Percentiles rank a stretch among this genome's conserved stretches.
phyloP scores from a whole-genome alignment of 192 early-diverging fungal genomes.

The Backusella parvicylindrica region DNA sequence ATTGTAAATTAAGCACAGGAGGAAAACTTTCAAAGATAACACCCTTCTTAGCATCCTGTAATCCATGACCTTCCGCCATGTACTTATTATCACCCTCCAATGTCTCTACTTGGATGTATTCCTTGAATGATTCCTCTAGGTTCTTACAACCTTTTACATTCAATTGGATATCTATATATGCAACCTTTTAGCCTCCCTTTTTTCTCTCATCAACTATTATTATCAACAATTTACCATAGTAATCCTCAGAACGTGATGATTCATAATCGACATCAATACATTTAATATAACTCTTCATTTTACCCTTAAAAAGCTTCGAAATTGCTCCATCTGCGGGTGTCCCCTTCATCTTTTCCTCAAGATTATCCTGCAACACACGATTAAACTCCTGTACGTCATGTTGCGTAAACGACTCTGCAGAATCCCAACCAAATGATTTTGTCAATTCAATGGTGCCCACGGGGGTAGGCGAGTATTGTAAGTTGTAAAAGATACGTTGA shows the following conservation, averaged over 20 bases:
- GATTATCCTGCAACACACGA: slow-evolving; percentile 93
- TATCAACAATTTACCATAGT: slow-evolving; percentile 69
- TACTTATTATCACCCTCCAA: slow-evolving; percentile 98
- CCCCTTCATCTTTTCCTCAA: slow-evolving; percentile 97
- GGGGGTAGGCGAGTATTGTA: slow-evolving; percentile 69
- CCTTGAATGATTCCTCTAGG: slow-evolving; percentile 83
- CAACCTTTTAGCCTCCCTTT: neutral
- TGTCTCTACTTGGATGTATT: slow-evolving; percentile 88
- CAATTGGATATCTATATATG: slow-evolving; percentile 82
- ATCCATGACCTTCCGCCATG: slow-evolving; percentile 84
- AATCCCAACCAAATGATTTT: slow-evolving; percentile 98
- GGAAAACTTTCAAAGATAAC: slow-evolving; percentile 93
- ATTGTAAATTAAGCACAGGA: slow-evolving; percentile 91
- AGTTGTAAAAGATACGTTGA: slow-evolving; percentile 91
- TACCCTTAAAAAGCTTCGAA: slow-evolving; percentile 86
- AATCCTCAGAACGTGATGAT: slow-evolving; percentile 92
- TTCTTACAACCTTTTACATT: slow-evolving; percentile 94
- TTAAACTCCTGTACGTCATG: slow-evolving; percentile 99
- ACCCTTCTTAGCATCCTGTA: slow-evolving; percentile 95
- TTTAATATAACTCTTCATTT: slow-evolving; percentile 96
- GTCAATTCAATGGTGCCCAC: slow-evolving; percentile 95
- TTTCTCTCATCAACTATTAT: too few species aligned
- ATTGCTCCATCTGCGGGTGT: slow-evolving; percentile 93
- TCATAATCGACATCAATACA: slow-evolving; percentile 95
- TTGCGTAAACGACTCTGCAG: slow-evolving; percentile 91